These are phyloP conservation scores for Termitomyces sp. DNA, from an alignment of 768 basidiomycete species.

Conservation along the genomic window DNA sequence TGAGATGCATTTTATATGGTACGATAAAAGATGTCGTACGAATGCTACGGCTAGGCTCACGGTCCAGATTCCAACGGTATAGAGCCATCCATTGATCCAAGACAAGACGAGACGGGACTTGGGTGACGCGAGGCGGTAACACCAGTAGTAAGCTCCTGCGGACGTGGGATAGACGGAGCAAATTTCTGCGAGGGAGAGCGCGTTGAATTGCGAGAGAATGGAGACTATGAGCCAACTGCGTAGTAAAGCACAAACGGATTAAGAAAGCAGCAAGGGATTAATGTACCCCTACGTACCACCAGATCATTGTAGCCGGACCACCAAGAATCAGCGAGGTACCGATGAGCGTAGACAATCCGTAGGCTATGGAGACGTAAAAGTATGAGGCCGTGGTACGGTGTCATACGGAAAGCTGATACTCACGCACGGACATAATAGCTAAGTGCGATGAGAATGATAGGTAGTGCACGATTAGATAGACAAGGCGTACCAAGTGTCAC, in stretches of 20 bases:
- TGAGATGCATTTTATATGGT: not conserved
- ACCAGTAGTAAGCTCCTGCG: conserved; percentile 66
- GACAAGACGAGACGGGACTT: conserved; percentile 47
- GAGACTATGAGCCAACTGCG: conserved; percentile 51
- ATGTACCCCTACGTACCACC: conserved; percentile 58
- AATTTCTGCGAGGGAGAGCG: conserved; percentile 55
- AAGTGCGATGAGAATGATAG: conserved; percentile 1
- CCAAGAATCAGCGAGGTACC: conserved; percentile 52
- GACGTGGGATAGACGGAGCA: conserved; percentile 61
- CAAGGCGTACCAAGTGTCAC: conserved; percentile 44
- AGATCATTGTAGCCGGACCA: conserved; percentile 52
- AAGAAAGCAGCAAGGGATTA: not conserved
- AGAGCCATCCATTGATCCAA: conserved; percentile 71
- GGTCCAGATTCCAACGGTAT: conserved; percentile 67
- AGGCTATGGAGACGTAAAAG: conserved; percentile 31
- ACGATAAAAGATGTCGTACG: conserved; percentile 26
- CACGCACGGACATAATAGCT: conserved; percentile 65
- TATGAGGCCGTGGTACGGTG: not conserved
- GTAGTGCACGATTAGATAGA: not conserved
- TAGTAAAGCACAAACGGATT: not conserved
- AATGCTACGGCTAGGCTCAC: conserved; percentile 62
- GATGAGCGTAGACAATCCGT: conserved; percentile 51
- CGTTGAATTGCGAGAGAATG: conserved; percentile 41
- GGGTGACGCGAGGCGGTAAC: conserved; percentile 55
- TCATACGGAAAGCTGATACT: conserved; percentile 19